Conservation (phyloP, 2,329 filamentous ascomycete species). For the Chrysoporthe austroafricana region DNA sequence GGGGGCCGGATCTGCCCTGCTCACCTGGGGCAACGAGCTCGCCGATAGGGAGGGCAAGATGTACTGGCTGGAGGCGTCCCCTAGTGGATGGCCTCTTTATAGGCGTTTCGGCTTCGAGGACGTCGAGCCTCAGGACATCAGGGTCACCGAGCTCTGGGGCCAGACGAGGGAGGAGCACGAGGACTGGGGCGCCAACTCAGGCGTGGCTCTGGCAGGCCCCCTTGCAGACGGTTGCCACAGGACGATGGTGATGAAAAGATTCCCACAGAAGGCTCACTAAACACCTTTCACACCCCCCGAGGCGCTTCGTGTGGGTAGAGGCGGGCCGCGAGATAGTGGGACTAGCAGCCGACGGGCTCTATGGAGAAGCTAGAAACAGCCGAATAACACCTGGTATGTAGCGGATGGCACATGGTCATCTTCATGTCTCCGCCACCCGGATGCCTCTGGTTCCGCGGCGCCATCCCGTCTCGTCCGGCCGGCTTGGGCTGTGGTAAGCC, state of each 20-base stretch:
- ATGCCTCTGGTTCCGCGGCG: not conserved
- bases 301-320: not conserved
- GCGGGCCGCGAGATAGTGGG: too few relatives aligned
- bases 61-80: conserved; percentile 36
- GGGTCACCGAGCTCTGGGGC: conserved; percentile 16
- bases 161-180: conserved; percentile 25
- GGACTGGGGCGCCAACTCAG: conserved; percentile 35
- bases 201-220: conserved; percentile 31
- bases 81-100: conserved; percentile 36
- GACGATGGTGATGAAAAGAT: conserved; percentile 35
- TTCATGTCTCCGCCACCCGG: not conserved
- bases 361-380: not conserved
- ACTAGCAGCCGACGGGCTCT: too few relatives aligned
- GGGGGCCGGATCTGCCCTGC: conserved; percentile 36
- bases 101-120: conserved; percentile 35
- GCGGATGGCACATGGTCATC: not conserved
- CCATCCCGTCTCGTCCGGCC: too few relatives aligned
- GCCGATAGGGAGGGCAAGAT: conserved; percentile 35
- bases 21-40: conserved; percentile 34
- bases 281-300: not conserved
- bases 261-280: conserved; percentile 6
- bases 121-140: conserved; percentile 33
- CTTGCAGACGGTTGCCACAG: conserved; percentile 32
- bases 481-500: not conserved
- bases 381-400: too few relatives aligned